Conservation (phyloP, 257 asterid species). For the Jacaranda copaia region DNA sequence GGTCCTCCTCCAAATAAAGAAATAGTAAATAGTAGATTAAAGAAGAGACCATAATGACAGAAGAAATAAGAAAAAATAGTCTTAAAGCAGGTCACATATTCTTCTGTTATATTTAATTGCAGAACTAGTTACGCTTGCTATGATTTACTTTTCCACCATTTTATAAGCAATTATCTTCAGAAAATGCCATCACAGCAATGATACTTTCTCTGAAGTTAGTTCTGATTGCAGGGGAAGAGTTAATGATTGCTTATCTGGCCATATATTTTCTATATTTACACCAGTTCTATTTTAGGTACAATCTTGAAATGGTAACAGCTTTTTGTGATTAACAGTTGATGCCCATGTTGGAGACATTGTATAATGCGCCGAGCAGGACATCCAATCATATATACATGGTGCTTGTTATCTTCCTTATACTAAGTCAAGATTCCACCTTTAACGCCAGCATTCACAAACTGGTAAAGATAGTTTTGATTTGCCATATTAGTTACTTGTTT, state of each 20-base stretch:
- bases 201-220: slow-evolving; percentile 11
- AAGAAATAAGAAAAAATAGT: slow-evolving; percentile 10
- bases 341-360: slow-evolving; percentile 93
- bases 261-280: slow-evolving; percentile 12
- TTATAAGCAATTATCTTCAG: not conserved
- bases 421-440: slow-evolving; percentile 95
- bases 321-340: slow-evolving; percentile 66
- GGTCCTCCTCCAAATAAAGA: not conserved
- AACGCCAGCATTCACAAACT: slow-evolving; percentile 84
- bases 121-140: not conserved
- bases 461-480: slow-evolving; percentile 51
- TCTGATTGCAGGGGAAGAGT: not conserved
- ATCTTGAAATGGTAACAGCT: slow-evolving; percentile 36
- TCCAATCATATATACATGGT: slow-evolving; percentile 96
- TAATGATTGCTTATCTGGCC: slow-evolving; percentile 11
- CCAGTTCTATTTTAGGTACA: slow-evolving; percentile 16
- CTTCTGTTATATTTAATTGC: not conserved
- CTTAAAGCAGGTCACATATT: not conserved
- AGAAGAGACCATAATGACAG: not conserved
- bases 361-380: slow-evolving; percentile 82
- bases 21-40: slow-evolving; percentile 1
- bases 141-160: not conserved
- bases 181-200: not conserved
- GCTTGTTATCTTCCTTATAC: slow-evolving; percentile 82
- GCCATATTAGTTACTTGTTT: slow-evolving; percentile 13